Conservation (phyloP, 1,284 basidiomycete species). For the Papiliotrema nemorosa region DNA sequence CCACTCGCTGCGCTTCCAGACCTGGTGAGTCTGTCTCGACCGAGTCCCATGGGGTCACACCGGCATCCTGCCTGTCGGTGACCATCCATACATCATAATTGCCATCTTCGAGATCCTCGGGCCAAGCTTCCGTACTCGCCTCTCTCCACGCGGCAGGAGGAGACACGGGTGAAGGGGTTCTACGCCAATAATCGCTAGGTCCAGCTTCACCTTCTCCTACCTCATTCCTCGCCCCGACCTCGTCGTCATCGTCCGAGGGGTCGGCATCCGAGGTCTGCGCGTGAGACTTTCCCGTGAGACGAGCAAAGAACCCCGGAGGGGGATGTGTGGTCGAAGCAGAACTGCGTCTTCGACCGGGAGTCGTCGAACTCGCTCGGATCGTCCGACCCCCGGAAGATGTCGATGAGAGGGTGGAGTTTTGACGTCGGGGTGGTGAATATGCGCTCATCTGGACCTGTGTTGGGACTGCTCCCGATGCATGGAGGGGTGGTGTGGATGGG, state of each 20-base stretch:
- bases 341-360: slow-evolving; percentile 43
- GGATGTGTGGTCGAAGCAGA: slow-evolving; percentile 1
- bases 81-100: background rate
- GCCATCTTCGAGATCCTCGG: slow-evolving; percentile 6
- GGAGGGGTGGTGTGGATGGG: background rate
- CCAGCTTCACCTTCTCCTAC: slow-evolving; percentile 13
- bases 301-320: slow-evolving; percentile 54
- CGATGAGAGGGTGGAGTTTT: slow-evolving; percentile 18
- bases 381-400: slow-evolving; percentile 21
- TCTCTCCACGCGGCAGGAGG: slow-evolving; percentile 6
- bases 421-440: slow-evolving; percentile 4
- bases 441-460: background rate
- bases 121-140: background rate
- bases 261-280: slow-evolving; percentile 1
- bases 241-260: background rate
- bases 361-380: slow-evolving; percentile 13
- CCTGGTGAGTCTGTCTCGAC: no score
- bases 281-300: slow-evolving; percentile 3
- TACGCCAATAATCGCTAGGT: slow-evolving; percentile 26
- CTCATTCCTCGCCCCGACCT: background rate
- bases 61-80: no score
- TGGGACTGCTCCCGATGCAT: background rate
- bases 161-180: slow-evolving; percentile 1
- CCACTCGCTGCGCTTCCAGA: no score
- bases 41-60: no score